These are phyloP conservation scores for Penicillium fimorum DNA, from an alignment of 495 filamentous ascomycete species.

Conservation along the genomic window DNA sequence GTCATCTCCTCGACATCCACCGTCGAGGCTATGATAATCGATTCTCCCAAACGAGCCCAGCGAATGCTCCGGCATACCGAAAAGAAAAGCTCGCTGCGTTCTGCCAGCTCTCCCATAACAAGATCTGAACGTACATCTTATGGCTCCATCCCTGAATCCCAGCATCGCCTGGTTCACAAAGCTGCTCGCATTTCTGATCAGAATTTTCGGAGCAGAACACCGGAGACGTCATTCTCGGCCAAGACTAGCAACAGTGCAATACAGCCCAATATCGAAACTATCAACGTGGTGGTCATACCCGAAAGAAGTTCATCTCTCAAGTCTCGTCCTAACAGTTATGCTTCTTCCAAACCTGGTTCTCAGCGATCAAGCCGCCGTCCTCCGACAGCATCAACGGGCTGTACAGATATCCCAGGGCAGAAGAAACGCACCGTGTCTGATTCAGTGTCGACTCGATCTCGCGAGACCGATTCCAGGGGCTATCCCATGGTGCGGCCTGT, in stretches of 20 bases:
- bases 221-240: constrained; percentile 56
- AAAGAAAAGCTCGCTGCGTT: constrained; percentile 61
- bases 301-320: constrained; percentile 64
- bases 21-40: constrained; percentile 69
- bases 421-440: constrained; percentile 44
- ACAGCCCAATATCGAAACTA: constrained; percentile 52
- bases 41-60: constrained; percentile 50
- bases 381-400: constrained; percentile 34
- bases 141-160: constrained; percentile 39
- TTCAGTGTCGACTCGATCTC: constrained; percentile 27
- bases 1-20: constrained; percentile 66
- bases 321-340: constrained; percentile 42
- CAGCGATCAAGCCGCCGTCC: constrained; percentile 35
- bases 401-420: constrained; percentile 33
- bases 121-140: constrained; percentile 44
- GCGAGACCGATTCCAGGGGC: constrained; percentile 27
- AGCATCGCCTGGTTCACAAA: constrained; percentile 50
- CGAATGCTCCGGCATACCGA: constrained; percentile 65
- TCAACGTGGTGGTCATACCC: constrained; percentile 72
- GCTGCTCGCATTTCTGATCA: constrained; percentile 47
- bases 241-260: constrained; percentile 48
- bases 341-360: constrained; percentile 39
- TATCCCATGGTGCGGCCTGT: constrained; percentile 46
- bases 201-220: constrained; percentile 56
- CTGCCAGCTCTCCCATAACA: constrained; percentile 47